Conservation (phyloP, 768 basidiomycete species). For the Russula brevipes region DNA sequence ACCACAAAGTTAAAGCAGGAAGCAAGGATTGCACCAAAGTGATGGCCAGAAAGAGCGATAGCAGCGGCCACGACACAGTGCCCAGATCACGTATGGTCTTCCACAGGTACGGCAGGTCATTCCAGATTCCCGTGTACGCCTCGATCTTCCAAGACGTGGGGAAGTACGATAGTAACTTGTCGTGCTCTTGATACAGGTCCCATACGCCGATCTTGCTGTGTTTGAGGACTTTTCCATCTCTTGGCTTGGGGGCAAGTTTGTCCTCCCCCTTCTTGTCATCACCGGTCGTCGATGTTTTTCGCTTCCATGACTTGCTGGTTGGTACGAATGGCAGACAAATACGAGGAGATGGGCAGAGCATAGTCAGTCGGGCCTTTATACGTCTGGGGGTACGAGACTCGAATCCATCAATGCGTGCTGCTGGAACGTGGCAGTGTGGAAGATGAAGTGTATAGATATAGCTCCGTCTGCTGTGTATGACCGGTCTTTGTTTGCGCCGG, state of each 20-base stretch:
- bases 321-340: too few species aligned
- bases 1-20: constrained; percentile 17
- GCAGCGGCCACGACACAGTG: constrained; percentile 9
- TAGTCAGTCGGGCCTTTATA: not conserved
- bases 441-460: too few species aligned
- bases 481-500: too few species aligned
- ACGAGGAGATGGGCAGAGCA: not conserved
- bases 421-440: not conserved
- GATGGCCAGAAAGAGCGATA: constrained; percentile 6
- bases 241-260: not conserved
- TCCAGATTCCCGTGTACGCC: constrained; percentile 42
- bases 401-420: not conserved
- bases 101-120: constrained; percentile 59
- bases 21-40: not conserved
- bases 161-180: constrained; percentile 33
- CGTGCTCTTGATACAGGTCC: constrained; percentile 66
- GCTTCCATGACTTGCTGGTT: not conserved
- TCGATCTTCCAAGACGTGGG: constrained; percentile 44
- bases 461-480: too few species aligned
- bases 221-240: constrained; percentile 35
- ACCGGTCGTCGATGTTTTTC: not conserved
- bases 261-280: not conserved
- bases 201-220: constrained; percentile 66
- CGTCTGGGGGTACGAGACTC: too few species aligned
- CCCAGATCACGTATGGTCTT: constrained; percentile 40